These are phyloP conservation scores for Melanogaster broomeanus DNA, from an alignment of 768 basidiomycete species.

Conservation along the genomic window DNA sequence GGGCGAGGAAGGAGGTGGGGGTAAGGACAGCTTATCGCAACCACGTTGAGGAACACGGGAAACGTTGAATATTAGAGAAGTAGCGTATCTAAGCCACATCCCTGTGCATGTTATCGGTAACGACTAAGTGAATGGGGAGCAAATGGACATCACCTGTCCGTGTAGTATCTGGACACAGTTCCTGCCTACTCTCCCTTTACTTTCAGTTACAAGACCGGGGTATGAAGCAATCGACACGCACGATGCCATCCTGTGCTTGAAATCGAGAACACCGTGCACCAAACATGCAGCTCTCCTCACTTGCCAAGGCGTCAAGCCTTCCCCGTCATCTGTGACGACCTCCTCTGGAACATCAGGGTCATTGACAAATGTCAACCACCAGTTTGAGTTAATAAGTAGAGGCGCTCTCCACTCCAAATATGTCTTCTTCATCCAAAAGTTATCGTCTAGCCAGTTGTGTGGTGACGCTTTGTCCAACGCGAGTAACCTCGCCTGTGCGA, in stretches of 20 bases:
- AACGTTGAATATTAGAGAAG: slow-evolving; percentile 70
- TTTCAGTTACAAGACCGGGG: slow-evolving; percentile 5
- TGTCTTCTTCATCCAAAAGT: slow-evolving; percentile 85
- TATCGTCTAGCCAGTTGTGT: slow-evolving; percentile 93
- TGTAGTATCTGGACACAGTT: slow-evolving; percentile 68
- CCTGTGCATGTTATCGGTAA: slow-evolving; percentile 33
- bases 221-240: slow-evolving; percentile 36
- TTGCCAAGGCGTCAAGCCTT: slow-evolving; percentile 77
- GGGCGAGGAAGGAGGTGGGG: slow-evolving; percentile 41
- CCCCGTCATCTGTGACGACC: slow-evolving; percentile 25
- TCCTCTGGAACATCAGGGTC: slow-evolving; percentile 61
- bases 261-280: slow-evolving; percentile 67
- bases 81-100: slow-evolving; percentile 63
- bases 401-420: slow-evolving; percentile 90
- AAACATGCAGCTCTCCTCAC: slow-evolving; percentile 84
- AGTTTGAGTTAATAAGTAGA: slow-evolving; percentile 88
- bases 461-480: slow-evolving; percentile 84
- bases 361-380: slow-evolving; percentile 89
- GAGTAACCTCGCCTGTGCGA: slow-evolving; percentile 33
- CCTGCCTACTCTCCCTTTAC: slow-evolving; percentile 48
- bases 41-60: slow-evolving; percentile 69
- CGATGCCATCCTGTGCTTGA: slow-evolving; percentile 67
- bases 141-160: slow-evolving; percentile 53
- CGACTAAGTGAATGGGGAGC: background rate
- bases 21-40: slow-evolving; percentile 61